Evolutionary conservation across 495 filamentous ascomycete genomes (phyloP).

Genomic region (Glonium stellatum): DNA sequence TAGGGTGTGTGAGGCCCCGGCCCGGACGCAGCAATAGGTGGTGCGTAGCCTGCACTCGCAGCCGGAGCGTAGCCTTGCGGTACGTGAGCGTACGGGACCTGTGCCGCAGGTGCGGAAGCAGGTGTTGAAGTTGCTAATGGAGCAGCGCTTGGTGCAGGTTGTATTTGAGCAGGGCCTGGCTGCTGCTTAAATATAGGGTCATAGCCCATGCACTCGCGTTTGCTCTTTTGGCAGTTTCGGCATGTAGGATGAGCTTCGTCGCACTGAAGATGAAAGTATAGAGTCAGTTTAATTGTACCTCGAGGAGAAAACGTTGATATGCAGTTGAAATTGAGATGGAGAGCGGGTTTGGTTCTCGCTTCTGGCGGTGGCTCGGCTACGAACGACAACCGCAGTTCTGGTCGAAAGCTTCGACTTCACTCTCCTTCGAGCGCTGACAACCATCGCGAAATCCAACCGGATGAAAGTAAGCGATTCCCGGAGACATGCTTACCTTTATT

Average conservation of each 20-base stretch:
- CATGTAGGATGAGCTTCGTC: slow-evolving; percentile 93
- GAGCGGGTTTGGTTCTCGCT: slow-evolving; percentile 26
- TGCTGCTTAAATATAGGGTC: slow-evolving; percentile 95
- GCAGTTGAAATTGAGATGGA: slow-evolving; percentile 16
- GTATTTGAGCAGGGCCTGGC: slow-evolving; percentile 68
- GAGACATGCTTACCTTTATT: slow-evolving; percentile 80
- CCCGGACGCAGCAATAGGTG: slow-evolving; percentile 38
- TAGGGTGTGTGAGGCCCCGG: slow-evolving; percentile 33
- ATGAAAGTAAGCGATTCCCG: background rate
- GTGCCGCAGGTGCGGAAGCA: slow-evolving; percentile 23
- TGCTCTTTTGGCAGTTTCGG: slow-evolving; percentile 96
- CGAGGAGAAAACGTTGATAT: slow-evolving; percentile 3
- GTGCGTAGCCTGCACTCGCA: slow-evolving; percentile 54
- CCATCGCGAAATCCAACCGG: background rate
- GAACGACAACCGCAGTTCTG: slow-evolving; percentile 9
- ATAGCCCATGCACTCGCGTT: slow-evolving; percentile 94
- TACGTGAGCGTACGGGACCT: slow-evolving; percentile 38
- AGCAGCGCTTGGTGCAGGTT: slow-evolving; percentile 57
- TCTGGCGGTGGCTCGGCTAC: slow-evolving; percentile 27
- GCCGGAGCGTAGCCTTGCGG: slow-evolving; percentile 55
- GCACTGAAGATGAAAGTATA: slow-evolving; percentile 54
- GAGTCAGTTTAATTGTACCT: background rate
- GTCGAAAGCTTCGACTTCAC: slow-evolving; percentile 10
- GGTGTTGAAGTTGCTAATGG: slow-evolving; percentile 30
- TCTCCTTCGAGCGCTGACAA: background rate